A percentile compares a stretch with the other conserved stretches of the same genome.
phyloP scores from a whole-genome alignment of 768 basidiomycete species.

The Obba rivulosa region DNA sequence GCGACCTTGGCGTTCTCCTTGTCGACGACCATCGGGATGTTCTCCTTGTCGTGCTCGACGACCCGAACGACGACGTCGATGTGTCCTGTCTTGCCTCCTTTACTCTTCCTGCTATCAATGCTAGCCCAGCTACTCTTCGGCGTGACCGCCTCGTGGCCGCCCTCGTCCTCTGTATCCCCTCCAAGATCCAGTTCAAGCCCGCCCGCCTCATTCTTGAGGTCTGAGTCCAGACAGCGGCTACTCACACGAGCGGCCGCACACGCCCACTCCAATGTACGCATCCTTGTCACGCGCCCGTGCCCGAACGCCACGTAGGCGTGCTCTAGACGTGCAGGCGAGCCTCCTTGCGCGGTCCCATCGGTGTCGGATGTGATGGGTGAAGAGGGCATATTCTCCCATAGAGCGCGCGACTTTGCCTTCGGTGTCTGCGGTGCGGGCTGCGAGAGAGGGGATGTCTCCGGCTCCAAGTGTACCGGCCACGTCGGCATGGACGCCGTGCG shows the following conservation, averaged over 20 bases:
- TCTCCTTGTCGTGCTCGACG: constrained; percentile 9
- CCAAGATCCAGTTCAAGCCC: constrained; percentile 23
- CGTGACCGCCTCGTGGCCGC: constrained; percentile 57
- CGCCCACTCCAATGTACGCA: constrained; percentile 32
- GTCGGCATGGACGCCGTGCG: constrained; percentile 19
- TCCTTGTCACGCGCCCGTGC: constrained; percentile 8
- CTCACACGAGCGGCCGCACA: constrained; percentile 29
- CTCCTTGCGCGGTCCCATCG: too few relatives aligned
- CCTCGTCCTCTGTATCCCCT: constrained; percentile 50
- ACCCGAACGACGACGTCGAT: constrained; percentile 2
- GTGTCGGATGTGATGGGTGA: constrained; percentile 17
- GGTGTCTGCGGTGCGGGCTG: constrained; percentile 9
- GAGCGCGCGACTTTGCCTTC: constrained; percentile 6
- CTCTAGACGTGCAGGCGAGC: neutral
- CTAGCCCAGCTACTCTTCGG: constrained; percentile 33
- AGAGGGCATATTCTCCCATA: constrained; percentile 29
- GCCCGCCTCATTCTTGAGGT: neutral
- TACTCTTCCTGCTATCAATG: neutral
- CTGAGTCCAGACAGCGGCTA: constrained; percentile 4
- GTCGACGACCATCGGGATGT: neutral
- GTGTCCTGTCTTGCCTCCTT: constrained; percentile 5
- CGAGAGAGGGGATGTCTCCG: constrained; percentile 5
- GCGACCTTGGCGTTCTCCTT: neutral
- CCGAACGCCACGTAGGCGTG: constrained; percentile 20
- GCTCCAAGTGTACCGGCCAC: constrained; percentile 8